Conservation (phyloP, 768 basidiomycete genomes). For the Tubosaeta sp. region DNA sequence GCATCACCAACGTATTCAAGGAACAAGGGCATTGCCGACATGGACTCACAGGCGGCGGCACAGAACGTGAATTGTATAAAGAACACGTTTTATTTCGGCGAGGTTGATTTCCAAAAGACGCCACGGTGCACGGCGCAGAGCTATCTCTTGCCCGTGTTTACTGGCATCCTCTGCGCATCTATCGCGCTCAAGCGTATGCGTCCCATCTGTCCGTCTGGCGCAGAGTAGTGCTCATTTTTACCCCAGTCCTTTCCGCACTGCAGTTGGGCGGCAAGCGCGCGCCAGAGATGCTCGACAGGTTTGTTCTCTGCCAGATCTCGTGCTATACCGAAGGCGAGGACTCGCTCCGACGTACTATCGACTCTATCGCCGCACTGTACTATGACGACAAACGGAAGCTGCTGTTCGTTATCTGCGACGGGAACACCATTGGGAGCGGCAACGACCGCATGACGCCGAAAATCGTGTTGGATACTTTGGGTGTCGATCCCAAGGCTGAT, state of each 20-base stretch:
- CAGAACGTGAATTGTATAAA: constrained; percentile 67
- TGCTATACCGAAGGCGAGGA: constrained; percentile 98
- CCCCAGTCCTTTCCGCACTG: constrained; percentile 83
- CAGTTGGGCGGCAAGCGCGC: constrained; percentile 77
- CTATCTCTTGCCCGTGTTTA: constrained; percentile 70
- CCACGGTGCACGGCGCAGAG: constrained; percentile 83
- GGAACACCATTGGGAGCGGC: constrained; percentile 92
- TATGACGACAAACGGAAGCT: constrained; percentile 97
- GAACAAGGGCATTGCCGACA: constrained; percentile 54
- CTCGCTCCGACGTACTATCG: constrained; percentile 85
- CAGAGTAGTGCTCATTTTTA: constrained; percentile 27
- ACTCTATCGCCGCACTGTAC: constrained; percentile 82
- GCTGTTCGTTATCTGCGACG: constrained; percentile 90
- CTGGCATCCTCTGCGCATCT: constrained; percentile 71
- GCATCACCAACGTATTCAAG: constrained; percentile 67
- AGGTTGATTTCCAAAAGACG: constrained; percentile 73
- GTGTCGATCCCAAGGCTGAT: constrained; percentile 84
- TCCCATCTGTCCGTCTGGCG: background rate
- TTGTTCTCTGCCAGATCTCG: constrained; percentile 87
- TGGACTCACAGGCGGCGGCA: constrained; percentile 44
- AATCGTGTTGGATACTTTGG: constrained; percentile 89
- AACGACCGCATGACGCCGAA: constrained; percentile 91
- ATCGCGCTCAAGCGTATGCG: constrained; percentile 81
- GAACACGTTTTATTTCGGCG: constrained; percentile 73
- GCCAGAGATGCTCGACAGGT: constrained; percentile 92